Percentiles rank a stretch among this genome's conserved stretches.
phyloP scores from a whole-genome alignment of 371 early-diverging fungal species.

The Basidiobolus meristosporus region DNA sequence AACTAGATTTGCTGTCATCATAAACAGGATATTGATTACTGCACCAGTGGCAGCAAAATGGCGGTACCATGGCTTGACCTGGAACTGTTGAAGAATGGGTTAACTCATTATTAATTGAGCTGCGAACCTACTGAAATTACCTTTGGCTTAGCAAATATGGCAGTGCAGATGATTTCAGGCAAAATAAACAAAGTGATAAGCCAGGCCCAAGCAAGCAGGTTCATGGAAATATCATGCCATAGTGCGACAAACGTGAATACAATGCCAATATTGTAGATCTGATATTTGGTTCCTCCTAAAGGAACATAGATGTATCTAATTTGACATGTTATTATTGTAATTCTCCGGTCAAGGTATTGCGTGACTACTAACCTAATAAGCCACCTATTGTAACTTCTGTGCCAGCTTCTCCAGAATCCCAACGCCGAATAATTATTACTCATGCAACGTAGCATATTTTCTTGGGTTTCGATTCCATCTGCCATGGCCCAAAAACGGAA shows the following conservation, averaged over 20 bases:
- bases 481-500: constrained; percentile 79
- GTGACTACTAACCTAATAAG: constrained; percentile 27
- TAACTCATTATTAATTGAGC: too few species aligned
- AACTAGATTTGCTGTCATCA: constrained; percentile 89
- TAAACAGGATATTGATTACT: constrained; percentile 67
- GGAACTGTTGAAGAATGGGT: too few species aligned
- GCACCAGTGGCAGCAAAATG: constrained; percentile 68
- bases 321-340: neutral
- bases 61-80: constrained; percentile 28
- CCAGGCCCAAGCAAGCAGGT: constrained; percentile 85
- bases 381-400: constrained; percentile 78
- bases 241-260: constrained; percentile 89
- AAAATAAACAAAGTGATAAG: constrained; percentile 63
- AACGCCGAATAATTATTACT: constrained; percentile 75
- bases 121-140: too few species aligned
- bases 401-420: constrained; percentile 90
- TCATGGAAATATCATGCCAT: constrained; percentile 85
- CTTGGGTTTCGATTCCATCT: constrained; percentile 70
- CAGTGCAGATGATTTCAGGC: constrained; percentile 43
- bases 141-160: too few species aligned
- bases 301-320: constrained; percentile 74
- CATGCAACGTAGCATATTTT: constrained; percentile 90
- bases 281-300: constrained; percentile 56
- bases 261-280: constrained; percentile 47
- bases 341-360: neutral